These are phyloP conservation scores for Sesbania bispinosa DNA, from an alignment of 306 rosid genomes.

Conservation along the genomic window DNA sequence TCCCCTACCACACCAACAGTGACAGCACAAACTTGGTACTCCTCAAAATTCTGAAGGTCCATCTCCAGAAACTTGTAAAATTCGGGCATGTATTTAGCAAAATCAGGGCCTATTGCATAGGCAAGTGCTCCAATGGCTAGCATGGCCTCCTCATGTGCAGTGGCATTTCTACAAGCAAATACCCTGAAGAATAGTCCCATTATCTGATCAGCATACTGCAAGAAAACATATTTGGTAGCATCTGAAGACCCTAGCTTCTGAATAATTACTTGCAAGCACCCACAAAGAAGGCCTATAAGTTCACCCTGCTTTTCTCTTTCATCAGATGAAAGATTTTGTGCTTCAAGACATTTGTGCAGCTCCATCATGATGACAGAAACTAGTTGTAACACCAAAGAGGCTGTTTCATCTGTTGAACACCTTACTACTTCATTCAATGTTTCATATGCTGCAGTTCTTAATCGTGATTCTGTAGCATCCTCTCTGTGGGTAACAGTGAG, in stretches of 20 bases:
- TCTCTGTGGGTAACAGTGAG: constrained; percentile 74
- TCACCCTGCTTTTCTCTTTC: constrained; percentile 80
- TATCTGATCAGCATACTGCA: constrained; percentile 80
- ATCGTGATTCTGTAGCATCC: constrained; percentile 83
- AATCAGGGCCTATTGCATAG: constrained; percentile 69
- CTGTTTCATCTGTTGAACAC: constrained; percentile 79
- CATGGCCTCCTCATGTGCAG: constrained; percentile 95
- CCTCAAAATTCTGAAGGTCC: constrained; percentile 94
- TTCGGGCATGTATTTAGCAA: constrained; percentile 79
- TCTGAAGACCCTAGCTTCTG: constrained; percentile 85
- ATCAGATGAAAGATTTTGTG: constrained; percentile 73
- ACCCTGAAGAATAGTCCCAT: constrained; percentile 81
- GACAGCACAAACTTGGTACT: constrained; percentile 87
- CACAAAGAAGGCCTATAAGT: constrained; percentile 84
- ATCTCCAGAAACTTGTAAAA: constrained; percentile 72
- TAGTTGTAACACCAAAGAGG: constrained; percentile 71
- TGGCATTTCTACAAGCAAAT: constrained; percentile 85
- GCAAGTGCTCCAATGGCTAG: constrained; percentile 97
- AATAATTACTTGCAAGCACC: constrained; percentile 84
- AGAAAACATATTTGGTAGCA: constrained; percentile 59
- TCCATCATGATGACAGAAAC: constrained; percentile 74
- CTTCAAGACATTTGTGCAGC: constrained; percentile 79
- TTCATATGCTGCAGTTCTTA: constrained; percentile 83
- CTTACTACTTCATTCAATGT: constrained; percentile 85
- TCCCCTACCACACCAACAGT: constrained; percentile 98